These are phyloP conservation scores for Kodamaea kakaduensis DNA, from an alignment of 805 yeast genomes.

Conservation along the genomic window DNA sequence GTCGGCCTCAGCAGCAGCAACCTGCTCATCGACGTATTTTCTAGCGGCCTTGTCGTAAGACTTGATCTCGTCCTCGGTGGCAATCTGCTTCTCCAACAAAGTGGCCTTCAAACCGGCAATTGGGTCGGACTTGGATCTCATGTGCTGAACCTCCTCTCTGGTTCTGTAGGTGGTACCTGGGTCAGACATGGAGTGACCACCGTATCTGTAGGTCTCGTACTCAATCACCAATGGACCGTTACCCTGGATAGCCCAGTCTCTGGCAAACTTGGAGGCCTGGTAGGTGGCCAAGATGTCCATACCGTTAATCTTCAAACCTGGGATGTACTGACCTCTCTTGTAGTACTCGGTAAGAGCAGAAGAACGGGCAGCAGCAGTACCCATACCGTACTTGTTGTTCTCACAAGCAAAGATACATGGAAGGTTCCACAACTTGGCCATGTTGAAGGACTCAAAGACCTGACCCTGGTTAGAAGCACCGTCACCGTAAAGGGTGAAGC, in stretches of 20 bases:
- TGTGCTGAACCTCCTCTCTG: slow-evolving; percentile 98
- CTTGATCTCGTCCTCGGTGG: slow-evolving; percentile 93
- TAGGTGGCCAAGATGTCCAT: slow-evolving; percentile 95
- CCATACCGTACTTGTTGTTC: slow-evolving; percentile 99
- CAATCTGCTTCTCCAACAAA: slow-evolving; percentile 75
- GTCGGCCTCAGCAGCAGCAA: slow-evolving; percentile 86
- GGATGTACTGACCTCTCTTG: slow-evolving; percentile 99
- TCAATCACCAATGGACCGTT: slow-evolving; percentile 96
- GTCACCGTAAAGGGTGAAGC: slow-evolving; percentile 93
- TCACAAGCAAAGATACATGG: slow-evolving; percentile 96
- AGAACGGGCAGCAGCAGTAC: slow-evolving; percentile 95
- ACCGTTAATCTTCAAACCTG: slow-evolving; percentile 97
- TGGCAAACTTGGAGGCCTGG: slow-evolving; percentile 95
- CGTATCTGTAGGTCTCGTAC: slow-evolving; percentile 98
- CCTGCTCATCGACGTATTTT: slow-evolving; percentile 91
- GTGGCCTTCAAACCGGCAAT: slow-evolving; percentile 92
- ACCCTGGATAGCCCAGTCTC: slow-evolving; percentile 90
- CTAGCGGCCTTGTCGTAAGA: slow-evolving; percentile 94
- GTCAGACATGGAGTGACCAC: slow-evolving; percentile 99
- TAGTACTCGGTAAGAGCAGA: slow-evolving; percentile 95
- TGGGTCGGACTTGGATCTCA: slow-evolving; percentile 98
- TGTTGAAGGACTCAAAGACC: slow-evolving; percentile 95
- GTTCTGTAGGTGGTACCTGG: slow-evolving; percentile 99
- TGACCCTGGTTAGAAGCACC: slow-evolving; percentile 99
- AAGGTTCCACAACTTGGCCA: slow-evolving; percentile 98